A percentile compares a stretch with the other conserved stretches of the same genome.
Evolutionary conservation across 208 protist genomes (phyloP).

Genomic region (Crithidia thermophila): DNA sequence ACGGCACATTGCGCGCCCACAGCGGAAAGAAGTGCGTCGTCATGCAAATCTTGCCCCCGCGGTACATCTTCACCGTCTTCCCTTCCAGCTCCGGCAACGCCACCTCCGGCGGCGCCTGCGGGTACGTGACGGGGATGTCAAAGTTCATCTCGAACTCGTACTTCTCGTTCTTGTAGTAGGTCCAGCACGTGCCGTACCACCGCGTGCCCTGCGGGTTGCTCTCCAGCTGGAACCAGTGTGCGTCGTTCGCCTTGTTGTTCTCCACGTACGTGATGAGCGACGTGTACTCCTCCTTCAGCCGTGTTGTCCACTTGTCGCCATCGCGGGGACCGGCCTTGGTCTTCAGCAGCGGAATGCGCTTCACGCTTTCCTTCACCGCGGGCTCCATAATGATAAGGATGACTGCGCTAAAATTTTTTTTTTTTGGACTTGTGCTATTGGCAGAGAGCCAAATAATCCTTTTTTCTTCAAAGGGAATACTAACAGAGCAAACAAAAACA

Average conservation of each 20-base stretch:
- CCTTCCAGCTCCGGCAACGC: constrained; percentile 96
- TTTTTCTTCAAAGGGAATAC: too few relatives aligned
- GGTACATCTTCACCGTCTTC: constrained; percentile 99
- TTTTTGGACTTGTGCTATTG: too few relatives aligned
- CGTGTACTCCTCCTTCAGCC: constrained; percentile 98
- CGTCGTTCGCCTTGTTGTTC: constrained; percentile 95
- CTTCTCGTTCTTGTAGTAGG: constrained; percentile 94
- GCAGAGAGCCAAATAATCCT: too few relatives aligned
- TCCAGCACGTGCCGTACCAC: constrained; percentile 98
- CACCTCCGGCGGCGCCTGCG: constrained; percentile 95
- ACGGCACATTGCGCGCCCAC: constrained; percentile 97
- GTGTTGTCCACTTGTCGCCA: constrained; percentile 93
- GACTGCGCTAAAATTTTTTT: too few relatives aligned
- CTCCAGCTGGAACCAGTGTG: constrained; percentile 97
- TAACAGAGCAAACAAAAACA: too few relatives aligned
- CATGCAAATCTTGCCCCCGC: constrained; percentile 98
- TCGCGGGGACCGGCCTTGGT: constrained; percentile 96
- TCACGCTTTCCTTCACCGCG: constrained; percentile 87
- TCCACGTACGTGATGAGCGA: constrained; percentile 97
- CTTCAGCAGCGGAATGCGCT: constrained; percentile 95
- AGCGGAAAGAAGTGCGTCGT: constrained; percentile 98
- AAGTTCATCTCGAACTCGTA: constrained; percentile 98
- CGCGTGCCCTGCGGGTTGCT: constrained; percentile 94
- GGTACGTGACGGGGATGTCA: constrained; percentile 98
- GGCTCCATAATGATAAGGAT: constrained; percentile 61